Percentiles rank a stretch among this genome's conserved stretches.
These are phyloP conservation scores for Mycena capillaripes DNA, from an alignment of 768 basidiomycete genomes.

Conservation along the genomic window DNA sequence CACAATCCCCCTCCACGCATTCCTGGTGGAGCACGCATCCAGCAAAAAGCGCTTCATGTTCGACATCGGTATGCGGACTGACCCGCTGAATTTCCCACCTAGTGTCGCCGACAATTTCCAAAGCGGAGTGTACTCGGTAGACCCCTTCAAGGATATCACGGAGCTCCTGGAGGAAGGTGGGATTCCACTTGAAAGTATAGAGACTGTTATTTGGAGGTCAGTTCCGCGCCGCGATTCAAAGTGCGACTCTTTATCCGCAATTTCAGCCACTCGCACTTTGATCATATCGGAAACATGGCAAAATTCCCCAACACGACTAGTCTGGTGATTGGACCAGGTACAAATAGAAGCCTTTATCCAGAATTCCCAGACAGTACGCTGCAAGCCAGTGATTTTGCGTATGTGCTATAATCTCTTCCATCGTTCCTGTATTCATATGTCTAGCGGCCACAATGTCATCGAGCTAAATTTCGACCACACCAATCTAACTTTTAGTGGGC, in stretches of 20 bases:
- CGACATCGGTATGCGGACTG: conserved; percentile 28
- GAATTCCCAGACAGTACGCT: conserved; percentile 25
- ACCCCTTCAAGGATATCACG: conserved; percentile 32
- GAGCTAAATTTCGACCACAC: conserved; percentile 24
- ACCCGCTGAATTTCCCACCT: conserved; percentile 25
- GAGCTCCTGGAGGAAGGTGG: conserved; percentile 29
- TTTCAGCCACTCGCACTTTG: conserved; percentile 32
- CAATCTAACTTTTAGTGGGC: conserved; percentile 23
- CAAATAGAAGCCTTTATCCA: conserved; percentile 30
- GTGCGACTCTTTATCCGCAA: not conserved
- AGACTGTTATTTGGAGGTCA: conserved; percentile 31
- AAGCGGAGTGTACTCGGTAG: conserved; percentile 11
- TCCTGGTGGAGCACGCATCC: conserved; percentile 28
- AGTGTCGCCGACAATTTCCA: conserved; percentile 13
- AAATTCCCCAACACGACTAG: conserved; percentile 23
- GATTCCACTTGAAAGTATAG: conserved; percentile 30
- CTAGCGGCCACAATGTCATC: conserved; percentile 28
- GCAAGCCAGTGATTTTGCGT: conserved; percentile 34
- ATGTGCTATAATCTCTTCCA: not conserved
- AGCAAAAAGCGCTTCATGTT: conserved; percentile 30
- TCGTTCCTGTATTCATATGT: not conserved
- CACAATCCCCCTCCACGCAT: conserved; percentile 17
- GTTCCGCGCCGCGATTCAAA: not conserved
- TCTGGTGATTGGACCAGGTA: conserved; percentile 31
- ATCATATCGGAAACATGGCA: conserved; percentile 30